A percentile compares a stretch with the other conserved stretches of the same genome.
These are phyloP conservation scores for Hortaea werneckii DNA, from an alignment of 2,329 filamentous ascomycete species.

Conservation along the genomic window DNA sequence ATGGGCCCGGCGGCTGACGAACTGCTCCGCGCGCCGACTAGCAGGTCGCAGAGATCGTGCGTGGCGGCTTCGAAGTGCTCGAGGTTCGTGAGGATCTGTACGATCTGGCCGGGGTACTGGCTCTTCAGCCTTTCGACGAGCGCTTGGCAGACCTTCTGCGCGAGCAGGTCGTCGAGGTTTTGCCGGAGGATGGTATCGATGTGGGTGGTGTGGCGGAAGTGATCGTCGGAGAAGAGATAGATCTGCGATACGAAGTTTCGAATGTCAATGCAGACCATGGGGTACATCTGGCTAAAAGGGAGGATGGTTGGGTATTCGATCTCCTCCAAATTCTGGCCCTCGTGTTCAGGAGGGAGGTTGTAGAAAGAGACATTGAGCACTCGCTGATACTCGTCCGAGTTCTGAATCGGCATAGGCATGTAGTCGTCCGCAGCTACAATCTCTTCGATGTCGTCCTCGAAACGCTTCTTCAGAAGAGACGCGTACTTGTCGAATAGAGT, in stretches of 20 bases:
- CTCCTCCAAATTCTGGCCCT: slow-evolving; percentile 50
- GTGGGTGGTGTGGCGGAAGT: slow-evolving; percentile 79
- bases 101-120: slow-evolving; percentile 93
- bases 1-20: slow-evolving; percentile 72
- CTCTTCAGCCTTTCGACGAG: slow-evolving; percentile 80
- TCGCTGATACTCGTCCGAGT: slow-evolving; percentile 83
- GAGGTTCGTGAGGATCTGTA: slow-evolving; percentile 94
- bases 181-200: slow-evolving; percentile 86
- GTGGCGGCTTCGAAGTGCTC: slow-evolving; percentile 96
- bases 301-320: slow-evolving; percentile 82
- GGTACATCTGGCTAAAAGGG: slow-evolving; percentile 98
- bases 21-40: slow-evolving; percentile 76
- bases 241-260: slow-evolving; percentile 97
- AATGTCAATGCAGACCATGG: slow-evolving; percentile 90
- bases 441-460: slow-evolving; percentile 93
- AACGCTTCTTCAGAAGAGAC: slow-evolving; percentile 77
- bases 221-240: slow-evolving; percentile 93
- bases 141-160: slow-evolving; percentile 80
- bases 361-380: slow-evolving; percentile 97
- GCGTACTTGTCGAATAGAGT: slow-evolving; percentile 89
- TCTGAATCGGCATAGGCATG: slow-evolving; percentile 98
- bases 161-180: slow-evolving; percentile 88
- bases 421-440: slow-evolving; percentile 90
- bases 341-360: slow-evolving; percentile 56
- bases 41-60: slow-evolving; percentile 72